These are phyloP conservation scores for Rhizopogon roseolus DNA, from an alignment of 768 basidiomycete genomes.

Conservation along the genomic window DNA sequence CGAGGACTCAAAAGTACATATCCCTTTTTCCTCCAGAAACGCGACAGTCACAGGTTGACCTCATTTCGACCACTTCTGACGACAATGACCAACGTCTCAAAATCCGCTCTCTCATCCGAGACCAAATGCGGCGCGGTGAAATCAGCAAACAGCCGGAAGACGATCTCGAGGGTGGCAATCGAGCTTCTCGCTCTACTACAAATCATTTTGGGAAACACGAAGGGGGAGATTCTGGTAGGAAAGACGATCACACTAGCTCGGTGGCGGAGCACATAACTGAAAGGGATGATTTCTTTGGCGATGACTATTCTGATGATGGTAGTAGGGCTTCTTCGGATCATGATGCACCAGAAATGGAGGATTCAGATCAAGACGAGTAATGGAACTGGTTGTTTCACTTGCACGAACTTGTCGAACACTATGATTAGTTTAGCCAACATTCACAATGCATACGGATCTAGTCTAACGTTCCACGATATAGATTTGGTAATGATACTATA, in stretches of 20 bases:
- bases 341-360: background rate
- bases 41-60: constrained; percentile 14
- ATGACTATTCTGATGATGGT: constrained; percentile 13
- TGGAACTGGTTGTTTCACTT: background rate
- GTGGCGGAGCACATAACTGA: constrained; percentile 11
- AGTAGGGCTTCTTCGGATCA: constrained; percentile 10
- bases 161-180: constrained; percentile 14
- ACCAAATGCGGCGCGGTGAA: constrained; percentile 56
- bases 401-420: background rate
- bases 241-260: constrained; percentile 4
- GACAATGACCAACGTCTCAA: constrained; percentile 51
- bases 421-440: background rate
- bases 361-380: background rate
- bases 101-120: constrained; percentile 53
- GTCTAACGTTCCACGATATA: background rate
- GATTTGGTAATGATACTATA: background rate
- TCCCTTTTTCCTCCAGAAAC: constrained; percentile 80
- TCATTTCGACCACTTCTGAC: constrained; percentile 4
- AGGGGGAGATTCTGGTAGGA: background rate
- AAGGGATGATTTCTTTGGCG: constrained; percentile 25
- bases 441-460: background rate
- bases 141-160: constrained; percentile 58
- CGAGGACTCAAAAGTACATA: constrained; percentile 83
- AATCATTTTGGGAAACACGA: background rate
- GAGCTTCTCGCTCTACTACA: background rate